Conservation (phyloP, 805 yeast genomes). For the Candida railenensis region DNA sequence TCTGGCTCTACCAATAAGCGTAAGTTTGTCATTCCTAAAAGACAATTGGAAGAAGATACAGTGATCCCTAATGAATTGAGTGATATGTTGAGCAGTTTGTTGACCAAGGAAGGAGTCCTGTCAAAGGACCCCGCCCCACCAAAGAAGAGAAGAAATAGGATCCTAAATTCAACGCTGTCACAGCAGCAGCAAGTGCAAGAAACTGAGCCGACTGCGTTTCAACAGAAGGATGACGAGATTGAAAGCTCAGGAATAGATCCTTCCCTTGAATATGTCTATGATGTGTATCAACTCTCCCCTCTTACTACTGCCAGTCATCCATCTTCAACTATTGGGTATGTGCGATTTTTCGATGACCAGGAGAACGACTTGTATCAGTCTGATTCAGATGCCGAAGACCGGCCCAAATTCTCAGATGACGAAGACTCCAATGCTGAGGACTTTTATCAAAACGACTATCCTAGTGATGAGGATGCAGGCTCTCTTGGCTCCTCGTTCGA, state of each 20-base stretch:
- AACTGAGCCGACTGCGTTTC: neutral
- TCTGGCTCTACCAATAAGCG: constrained; percentile 15
- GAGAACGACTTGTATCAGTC: constrained; percentile 38
- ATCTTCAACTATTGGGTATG: constrained; percentile 50
- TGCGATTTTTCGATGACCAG: constrained; percentile 55
- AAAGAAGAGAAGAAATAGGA: constrained; percentile 13
- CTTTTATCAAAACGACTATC: constrained; percentile 89
- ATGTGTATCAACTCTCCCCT: constrained; percentile 59
- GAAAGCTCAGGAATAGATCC: neutral
- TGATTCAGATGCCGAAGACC: constrained; percentile 37
- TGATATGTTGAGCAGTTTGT: constrained; percentile 70
- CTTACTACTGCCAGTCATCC: constrained; percentile 49
- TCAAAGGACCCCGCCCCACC: constrained; percentile 1
- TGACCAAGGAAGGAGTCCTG: constrained; percentile 34
- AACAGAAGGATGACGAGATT: neutral
- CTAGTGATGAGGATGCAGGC: constrained; percentile 76
- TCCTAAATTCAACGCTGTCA: neutral
- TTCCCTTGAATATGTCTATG: constrained; percentile 77
- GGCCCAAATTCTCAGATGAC: constrained; percentile 52
- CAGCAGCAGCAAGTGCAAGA: neutral
- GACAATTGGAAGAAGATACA: constrained; percentile 30
- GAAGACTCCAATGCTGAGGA: constrained; percentile 91
- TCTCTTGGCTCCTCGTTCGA: constrained; percentile 17
- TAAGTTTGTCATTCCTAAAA: constrained; percentile 36
- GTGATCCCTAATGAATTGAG: constrained; percentile 58